phyloP scores from a whole-genome alignment of 495 filamentous ascomycete genomes.

The Hyaloscypha finlandica region DNA sequence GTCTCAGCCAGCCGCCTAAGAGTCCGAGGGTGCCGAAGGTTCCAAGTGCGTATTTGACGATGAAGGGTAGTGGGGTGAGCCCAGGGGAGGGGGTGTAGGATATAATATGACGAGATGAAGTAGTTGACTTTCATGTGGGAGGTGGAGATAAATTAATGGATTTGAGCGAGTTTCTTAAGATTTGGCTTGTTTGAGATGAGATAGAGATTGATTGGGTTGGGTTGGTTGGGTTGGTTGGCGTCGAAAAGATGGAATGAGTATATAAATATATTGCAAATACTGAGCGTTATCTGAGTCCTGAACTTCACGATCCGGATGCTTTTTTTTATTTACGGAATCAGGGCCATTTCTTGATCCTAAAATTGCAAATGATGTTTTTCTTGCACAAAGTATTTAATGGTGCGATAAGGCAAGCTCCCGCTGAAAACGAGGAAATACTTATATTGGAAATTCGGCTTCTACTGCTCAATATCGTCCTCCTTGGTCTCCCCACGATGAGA shows the following conservation, averaged over 20 bases:
- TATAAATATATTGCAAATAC: background rate
- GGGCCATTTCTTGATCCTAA: too few relatives aligned
- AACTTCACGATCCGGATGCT: too few relatives aligned
- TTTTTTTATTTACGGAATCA: too few relatives aligned
- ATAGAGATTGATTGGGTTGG: background rate
- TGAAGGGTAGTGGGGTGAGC: constrained; percentile 15
- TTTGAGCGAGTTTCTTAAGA: background rate
- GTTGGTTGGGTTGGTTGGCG: background rate
- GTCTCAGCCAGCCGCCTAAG: constrained; percentile 38
- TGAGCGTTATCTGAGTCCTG: too few relatives aligned
- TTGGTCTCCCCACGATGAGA: too few relatives aligned
- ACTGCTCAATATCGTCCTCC: too few relatives aligned
- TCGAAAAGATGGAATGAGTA: background rate
- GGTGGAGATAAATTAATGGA: background rate
- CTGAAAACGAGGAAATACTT: too few relatives aligned
- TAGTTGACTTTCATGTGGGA: background rate
- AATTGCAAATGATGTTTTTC: too few relatives aligned
- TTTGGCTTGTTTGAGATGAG: background rate
- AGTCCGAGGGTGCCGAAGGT: constrained; percentile 68
- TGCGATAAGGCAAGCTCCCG: too few relatives aligned
- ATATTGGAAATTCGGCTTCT: too few relatives aligned
- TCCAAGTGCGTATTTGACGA: constrained; percentile 53
- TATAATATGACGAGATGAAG: background rate
- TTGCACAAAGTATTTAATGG: too few relatives aligned
- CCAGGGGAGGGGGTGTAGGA: constrained; percentile 2